Percentiles rank a stretch among this genome's conserved stretches.
These are phyloP conservation scores for Daldinia childiae DNA, from an alignment of 495 filamentous ascomycete species.

Conservation along the genomic window DNA sequence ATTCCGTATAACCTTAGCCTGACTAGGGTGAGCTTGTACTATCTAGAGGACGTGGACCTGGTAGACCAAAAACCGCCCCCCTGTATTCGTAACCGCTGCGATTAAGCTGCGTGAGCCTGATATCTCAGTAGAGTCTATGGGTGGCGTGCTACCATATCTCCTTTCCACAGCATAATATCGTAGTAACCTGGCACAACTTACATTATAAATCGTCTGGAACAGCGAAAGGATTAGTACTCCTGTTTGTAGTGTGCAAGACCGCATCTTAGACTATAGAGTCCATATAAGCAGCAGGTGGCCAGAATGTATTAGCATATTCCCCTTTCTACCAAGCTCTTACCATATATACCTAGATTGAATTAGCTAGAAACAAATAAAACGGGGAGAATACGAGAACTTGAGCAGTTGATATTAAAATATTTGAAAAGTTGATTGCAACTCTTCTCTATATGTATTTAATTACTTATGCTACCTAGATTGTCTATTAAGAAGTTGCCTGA, in stretches of 20 bases:
- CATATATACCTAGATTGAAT: too few species aligned
- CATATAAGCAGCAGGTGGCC: background rate
- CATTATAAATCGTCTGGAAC: background rate
- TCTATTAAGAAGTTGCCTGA: too few species aligned
- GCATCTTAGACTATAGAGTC: background rate
- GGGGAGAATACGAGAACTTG: too few species aligned
- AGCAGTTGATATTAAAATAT: too few species aligned
- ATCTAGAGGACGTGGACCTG: background rate
- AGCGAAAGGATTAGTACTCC: background rate
- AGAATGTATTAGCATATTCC: background rate
- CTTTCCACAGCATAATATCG: background rate
- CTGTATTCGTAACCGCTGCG: background rate
- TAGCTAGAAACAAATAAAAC: too few species aligned
- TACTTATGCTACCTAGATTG: too few species aligned
- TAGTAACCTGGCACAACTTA: background rate
- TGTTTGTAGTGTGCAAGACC: background rate
- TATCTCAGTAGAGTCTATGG: background rate
- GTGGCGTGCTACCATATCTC: background rate
- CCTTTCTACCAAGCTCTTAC: background rate
- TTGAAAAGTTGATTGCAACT: too few species aligned
- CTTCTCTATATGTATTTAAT: too few species aligned
- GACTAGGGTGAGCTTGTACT: too few species aligned
- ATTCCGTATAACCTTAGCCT: too few species aligned
- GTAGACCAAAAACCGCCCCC: too few species aligned
- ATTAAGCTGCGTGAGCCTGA: background rate